Base-by-base conservation (phyloP, 164 flowering plant species). In the Umbilicus rupestris region DNA sequence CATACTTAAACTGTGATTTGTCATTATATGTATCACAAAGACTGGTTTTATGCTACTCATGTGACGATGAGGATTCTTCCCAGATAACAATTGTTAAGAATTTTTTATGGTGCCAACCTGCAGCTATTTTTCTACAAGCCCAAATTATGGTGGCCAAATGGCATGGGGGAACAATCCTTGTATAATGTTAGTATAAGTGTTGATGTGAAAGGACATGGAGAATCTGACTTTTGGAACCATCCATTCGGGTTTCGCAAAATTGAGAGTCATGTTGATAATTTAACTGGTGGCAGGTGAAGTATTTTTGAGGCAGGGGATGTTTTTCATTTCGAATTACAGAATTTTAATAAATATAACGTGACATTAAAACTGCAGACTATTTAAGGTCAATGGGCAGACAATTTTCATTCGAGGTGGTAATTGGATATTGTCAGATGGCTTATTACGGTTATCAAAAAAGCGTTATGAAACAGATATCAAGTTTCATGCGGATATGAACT, bases 71-170 rank as follows among this genome's bases (percentile, higher is more conserved):
- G 46, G 30, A 9, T 28, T 62, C 26, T 19, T 55, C 73, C 15
- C 71, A 62, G 58, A 58, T 30, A 64, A 45, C 19, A 6, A n/a
- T 49, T 10, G 12, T 4, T 6, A 7, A 50, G 9, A 50, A 8
- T 50, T 62, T 67, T 79, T 66, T 55, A 63, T 58, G 42, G 60
- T 71, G 31, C 73, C 57, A 49, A 49, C 69, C 74, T 62, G 72
- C 96, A 94, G 99, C 88, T 87, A 17, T 92, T 84, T 66, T 91
- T 95, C 85, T 91, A 95, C 84, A 95, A 86, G 77, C 99, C 99
- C 73, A 81, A 84, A 70, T 74, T 95, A 62, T 95, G 99, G 97
- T 95, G 99, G 97, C 99, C 99, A 68, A 92, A 95, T 78, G 99
- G 97, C 67, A 89, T 92, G 99, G 97, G 99, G 47, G 85, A 91